A percentile compares a stretch with the other conserved stretches of the same genome.
Evolutionary conservation across 306 rosid species (phyloP).

Genomic region (Fagus crenata): DNA sequence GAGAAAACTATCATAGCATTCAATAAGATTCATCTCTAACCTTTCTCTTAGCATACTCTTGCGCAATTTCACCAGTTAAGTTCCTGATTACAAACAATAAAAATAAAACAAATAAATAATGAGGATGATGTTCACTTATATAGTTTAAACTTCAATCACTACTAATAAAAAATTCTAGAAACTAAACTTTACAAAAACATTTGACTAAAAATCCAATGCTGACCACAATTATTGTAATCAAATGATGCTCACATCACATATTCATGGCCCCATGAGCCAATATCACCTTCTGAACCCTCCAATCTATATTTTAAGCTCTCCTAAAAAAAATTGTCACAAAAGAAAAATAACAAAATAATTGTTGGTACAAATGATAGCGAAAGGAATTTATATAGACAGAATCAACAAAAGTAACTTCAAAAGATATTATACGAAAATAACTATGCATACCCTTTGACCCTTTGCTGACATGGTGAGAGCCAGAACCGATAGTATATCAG

Average conservation of each 20-base stretch:
- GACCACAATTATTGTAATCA: not conserved
- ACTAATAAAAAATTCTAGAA: not conserved
- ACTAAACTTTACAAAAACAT: not conserved
- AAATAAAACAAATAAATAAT: conserved; percentile 13
- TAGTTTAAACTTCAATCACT: conserved; percentile 3
- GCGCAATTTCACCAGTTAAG: conserved; percentile 93
- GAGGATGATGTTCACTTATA: conserved; percentile 13
- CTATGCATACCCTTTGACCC: conserved; percentile 75
- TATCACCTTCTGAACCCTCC: conserved; percentile 85
- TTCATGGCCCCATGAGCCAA: conserved; percentile 99
- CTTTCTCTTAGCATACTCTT: conserved; percentile 79
- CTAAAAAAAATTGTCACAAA: conserved; percentile 39
- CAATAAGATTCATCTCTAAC: conserved; percentile 39
- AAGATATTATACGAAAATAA: conserved; percentile 15
- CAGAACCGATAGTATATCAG: conserved; percentile 86
- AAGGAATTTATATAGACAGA: not conserved
- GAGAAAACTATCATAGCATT: conserved; percentile 10
- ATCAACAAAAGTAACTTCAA: not conserved
- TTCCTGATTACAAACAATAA: conserved; percentile 49
- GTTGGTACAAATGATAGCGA: too few species aligned
- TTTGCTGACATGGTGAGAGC: conserved; percentile 97
- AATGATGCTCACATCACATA: conserved; percentile 73
- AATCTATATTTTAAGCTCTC: conserved; percentile 88
- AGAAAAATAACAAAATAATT: not conserved
- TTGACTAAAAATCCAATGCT: not conserved